Conservation (phyloP, 495 filamentous ascomycete species). For the Daldinia concentrica region DNA sequence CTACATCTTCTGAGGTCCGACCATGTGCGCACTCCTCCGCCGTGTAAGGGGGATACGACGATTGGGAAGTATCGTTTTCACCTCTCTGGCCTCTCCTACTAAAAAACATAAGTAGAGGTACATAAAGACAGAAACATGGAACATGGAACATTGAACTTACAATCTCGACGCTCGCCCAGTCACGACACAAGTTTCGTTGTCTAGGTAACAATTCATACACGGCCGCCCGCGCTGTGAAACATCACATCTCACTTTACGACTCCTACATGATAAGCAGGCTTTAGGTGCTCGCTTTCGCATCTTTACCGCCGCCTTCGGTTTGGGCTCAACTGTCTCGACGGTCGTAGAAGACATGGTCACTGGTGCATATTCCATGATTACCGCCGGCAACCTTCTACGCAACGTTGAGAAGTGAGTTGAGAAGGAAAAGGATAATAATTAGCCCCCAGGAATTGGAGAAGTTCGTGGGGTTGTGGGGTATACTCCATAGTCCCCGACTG, state of each 20-base stretch:
- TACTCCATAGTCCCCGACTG: constrained; percentile 24
- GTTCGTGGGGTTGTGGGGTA: constrained; percentile 45
- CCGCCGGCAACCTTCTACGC: constrained; percentile 9
- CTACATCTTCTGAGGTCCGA: constrained; percentile 36
- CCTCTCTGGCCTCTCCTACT: constrained; percentile 44
- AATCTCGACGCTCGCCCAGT: constrained; percentile 55
- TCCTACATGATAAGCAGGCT: constrained; percentile 60
- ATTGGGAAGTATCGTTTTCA: constrained; percentile 35
- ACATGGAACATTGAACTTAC: constrained; percentile 39
- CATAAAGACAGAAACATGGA: constrained; percentile 21
- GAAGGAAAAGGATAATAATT: constrained; percentile 19
- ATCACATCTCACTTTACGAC: constrained; percentile 63
- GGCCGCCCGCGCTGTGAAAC: constrained; percentile 58
- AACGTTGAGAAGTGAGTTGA: constrained; percentile 7
- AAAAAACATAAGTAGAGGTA: constrained; percentile 39
- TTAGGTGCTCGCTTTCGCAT: constrained; percentile 54
- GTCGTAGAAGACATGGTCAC: constrained; percentile 30
- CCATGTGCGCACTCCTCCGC: constrained; percentile 37
- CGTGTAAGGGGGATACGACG: constrained; percentile 37
- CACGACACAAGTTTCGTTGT: constrained; percentile 49
- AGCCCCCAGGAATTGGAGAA: constrained; percentile 42
- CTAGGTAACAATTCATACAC: constrained; percentile 60
- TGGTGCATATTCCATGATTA: constrained; percentile 31
- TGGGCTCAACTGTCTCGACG: constrained; percentile 33
- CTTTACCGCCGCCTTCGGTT: constrained; percentile 42